A percentile compares a stretch with the other conserved stretches of the same genome.
phyloP scores from a whole-genome alignment of 805 yeast species.

The Metschnikowia arizonensis region DNA sequence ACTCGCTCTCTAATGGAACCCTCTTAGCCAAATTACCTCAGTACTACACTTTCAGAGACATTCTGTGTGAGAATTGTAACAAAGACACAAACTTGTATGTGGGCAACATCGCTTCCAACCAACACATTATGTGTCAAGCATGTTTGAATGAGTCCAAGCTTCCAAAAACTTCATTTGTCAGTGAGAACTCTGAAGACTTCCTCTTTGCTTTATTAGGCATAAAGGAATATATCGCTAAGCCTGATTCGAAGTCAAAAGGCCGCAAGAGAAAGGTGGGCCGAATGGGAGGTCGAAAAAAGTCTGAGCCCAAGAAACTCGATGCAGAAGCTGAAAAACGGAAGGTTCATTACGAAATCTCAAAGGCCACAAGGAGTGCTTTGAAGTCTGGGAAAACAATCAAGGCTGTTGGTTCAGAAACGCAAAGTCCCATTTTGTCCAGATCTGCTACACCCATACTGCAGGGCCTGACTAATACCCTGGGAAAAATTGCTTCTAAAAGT shows the following conservation, averaged over 20 bases:
- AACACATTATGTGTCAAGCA: slow-evolving; percentile 38
- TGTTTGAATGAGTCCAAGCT: slow-evolving; percentile 31
- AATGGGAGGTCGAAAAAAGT: slow-evolving; percentile 21
- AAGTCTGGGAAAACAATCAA: slow-evolving; percentile 37
- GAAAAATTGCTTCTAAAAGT: background rate
- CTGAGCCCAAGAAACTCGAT: slow-evolving; percentile 21
- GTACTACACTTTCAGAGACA: slow-evolving; percentile 48
- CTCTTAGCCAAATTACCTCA: slow-evolving; percentile 45
- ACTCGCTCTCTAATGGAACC: slow-evolving; percentile 52
- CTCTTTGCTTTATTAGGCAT: slow-evolving; percentile 46
- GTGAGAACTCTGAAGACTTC: slow-evolving; percentile 47
- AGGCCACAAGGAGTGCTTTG: slow-evolving; percentile 28
- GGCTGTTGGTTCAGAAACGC: slow-evolving; percentile 33
- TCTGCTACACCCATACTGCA: slow-evolving; percentile 11
- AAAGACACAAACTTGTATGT: slow-evolving; percentile 41
- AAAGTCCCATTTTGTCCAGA: slow-evolving; percentile 12
- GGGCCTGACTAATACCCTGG: background rate
- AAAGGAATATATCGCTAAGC: slow-evolving; percentile 34
- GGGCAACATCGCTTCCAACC: slow-evolving; percentile 16
- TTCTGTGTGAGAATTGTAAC: slow-evolving; percentile 45
- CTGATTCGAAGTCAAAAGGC: slow-evolving; percentile 22
- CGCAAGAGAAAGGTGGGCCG: slow-evolving; percentile 33
- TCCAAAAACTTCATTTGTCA: slow-evolving; percentile 25
- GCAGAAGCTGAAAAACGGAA: slow-evolving; percentile 34
- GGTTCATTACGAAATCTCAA: slow-evolving; percentile 34